phyloP scores from a whole-genome alignment of 805 yeast species.

The Blastobotrys robertii region DNA sequence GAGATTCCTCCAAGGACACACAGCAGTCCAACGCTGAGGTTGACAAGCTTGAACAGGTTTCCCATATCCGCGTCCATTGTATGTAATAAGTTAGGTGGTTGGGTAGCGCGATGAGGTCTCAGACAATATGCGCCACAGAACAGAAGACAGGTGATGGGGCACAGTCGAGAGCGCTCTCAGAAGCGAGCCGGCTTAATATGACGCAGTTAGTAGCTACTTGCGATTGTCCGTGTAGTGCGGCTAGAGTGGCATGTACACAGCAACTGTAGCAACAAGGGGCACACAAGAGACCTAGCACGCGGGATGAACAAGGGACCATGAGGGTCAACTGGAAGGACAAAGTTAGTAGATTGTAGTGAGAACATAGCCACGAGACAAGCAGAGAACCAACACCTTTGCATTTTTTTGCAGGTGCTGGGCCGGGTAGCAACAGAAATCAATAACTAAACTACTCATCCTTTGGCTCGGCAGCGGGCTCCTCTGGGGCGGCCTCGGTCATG shows the following conservation, averaged over 20 bases:
- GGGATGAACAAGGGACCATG: no score
- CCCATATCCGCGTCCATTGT: slow-evolving; percentile 14
- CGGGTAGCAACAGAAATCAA: no score
- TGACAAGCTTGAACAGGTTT: slow-evolving; percentile 25
- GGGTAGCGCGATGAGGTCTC: background rate
- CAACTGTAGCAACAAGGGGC: no score
- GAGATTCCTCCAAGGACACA: slow-evolving; percentile 23
- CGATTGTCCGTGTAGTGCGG: no score
- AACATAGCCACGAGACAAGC: no score
- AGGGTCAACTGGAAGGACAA: no score
- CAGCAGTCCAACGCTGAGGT: slow-evolving; percentile 24
- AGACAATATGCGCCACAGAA: background rate
- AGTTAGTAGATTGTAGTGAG: no score
- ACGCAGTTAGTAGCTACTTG: background rate
- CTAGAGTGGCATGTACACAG: no score
- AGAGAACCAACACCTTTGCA: no score
- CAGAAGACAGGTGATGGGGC: background rate
- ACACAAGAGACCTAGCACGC: no score
- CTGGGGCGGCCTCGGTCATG: slow-evolving; percentile 21
- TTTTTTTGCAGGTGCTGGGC: no score
- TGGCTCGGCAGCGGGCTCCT: slow-evolving; percentile 14
- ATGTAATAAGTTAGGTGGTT: background rate
- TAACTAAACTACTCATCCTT: slow-evolving; percentile 1
- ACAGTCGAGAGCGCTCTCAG: no score
- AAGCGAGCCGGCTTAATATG: background rate